Evolutionary conservation across 352 stramenopile species (phyloP), one percentile per base, ranked within the genome.

Genomic region (Phytopythium oedochilum): DNA sequence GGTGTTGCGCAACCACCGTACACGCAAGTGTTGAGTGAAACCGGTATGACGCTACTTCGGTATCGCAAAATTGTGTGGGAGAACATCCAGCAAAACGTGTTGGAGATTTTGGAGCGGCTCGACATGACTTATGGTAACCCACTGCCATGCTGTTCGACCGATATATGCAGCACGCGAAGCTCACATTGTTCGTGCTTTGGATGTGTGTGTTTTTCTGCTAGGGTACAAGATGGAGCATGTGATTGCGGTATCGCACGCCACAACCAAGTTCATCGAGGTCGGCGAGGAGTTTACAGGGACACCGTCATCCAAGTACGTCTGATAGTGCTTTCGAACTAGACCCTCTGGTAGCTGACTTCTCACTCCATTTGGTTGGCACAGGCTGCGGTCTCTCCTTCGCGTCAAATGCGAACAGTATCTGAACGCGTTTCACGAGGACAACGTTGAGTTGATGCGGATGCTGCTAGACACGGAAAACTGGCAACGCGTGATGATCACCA

Each of bases 141-240:
- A 17, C 40, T 17, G 5, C 40, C 12, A 52, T 44, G 40, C 11
- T 39, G 49, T 15, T 57, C 20, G 44, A 9, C 26, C 18, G 26
- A 51, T 51, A 10, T 38, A 2, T 38, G 17, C 0, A 38, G 26
- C 10, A 12, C 25, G 18, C 9, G 3, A 2, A 40, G 3, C 28
- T 53, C 4, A 39, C 22, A n/a, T 15, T 18, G 39, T 22, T 4
- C 8, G 3, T 18, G 18, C 20, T 73, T n/a, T 64, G 45, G 42
- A 12, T 60, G 20, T 29, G 36, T 44, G 42, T 40, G 29, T 60
- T 28, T 56, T 3, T 53, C 10, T 28, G 57, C 20, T 57, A 94
- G 80, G 77, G 7, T 84, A 92, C 63, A 92, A 96, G 53, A 78
- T 96, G 59, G 88, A 96, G 55, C 86, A 96, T 39, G 80, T 97